Conservation (phyloP, 768 basidiomycete species). For the Termitomyces titanicus region DNA sequence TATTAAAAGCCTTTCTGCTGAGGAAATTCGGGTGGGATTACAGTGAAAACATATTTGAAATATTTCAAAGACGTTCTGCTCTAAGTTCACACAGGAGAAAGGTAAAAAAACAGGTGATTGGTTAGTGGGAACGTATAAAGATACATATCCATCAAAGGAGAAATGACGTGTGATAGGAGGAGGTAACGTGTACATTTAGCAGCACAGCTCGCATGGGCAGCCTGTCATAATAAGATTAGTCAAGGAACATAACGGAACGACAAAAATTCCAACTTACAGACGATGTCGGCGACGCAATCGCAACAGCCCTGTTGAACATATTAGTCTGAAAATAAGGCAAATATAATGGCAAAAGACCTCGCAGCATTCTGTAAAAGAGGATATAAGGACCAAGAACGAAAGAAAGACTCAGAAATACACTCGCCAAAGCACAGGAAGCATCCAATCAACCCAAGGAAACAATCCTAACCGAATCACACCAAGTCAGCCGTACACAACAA, state of each 20-base stretch:
- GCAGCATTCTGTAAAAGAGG: constrained; percentile 51
- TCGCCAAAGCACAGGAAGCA: constrained; percentile 75
- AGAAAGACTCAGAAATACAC: constrained; percentile 16
- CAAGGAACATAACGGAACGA: neutral
- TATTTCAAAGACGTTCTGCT: too few species aligned
- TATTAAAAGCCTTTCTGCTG: too few species aligned
- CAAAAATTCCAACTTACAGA: constrained; percentile 46
- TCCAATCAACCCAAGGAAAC: constrained; percentile 54
- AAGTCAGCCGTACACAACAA: neutral
- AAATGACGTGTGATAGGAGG: constrained; percentile 21
- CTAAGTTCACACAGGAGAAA: neutral
- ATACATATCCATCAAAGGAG: neutral
- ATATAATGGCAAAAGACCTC: constrained; percentile 41
- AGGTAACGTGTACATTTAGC: constrained; percentile 31
- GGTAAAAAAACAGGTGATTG: neutral
- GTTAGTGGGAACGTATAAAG: neutral
- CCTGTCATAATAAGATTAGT: constrained; percentile 32
- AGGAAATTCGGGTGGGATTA: neutral
- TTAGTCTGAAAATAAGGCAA: neutral
- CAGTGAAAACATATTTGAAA: neutral
- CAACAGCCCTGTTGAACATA: constrained; percentile 51
- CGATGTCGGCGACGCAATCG: constrained; percentile 65
- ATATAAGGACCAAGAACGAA: neutral
- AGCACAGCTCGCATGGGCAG: constrained; percentile 80
- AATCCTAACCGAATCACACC: constrained; percentile 43